These are phyloP conservation scores for Theobroma cacao DNA, from an alignment of 345 rosid genomes.

Conservation along the genomic window DNA sequence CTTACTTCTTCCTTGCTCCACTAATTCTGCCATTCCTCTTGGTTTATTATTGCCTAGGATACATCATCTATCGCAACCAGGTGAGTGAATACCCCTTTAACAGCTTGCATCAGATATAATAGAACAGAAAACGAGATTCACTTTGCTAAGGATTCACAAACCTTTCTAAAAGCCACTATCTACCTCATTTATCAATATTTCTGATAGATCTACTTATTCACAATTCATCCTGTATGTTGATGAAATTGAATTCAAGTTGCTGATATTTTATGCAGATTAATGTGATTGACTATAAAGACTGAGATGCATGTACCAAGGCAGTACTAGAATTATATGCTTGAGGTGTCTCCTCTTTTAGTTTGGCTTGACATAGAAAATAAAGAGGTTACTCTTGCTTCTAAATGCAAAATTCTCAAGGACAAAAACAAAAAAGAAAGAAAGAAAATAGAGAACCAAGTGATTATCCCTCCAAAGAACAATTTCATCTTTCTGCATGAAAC, in stretches of 20 bases:
- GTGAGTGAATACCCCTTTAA: constrained; percentile 31
- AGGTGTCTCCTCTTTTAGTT: background rate
- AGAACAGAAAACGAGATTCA: background rate
- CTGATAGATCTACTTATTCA: background rate
- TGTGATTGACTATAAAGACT: background rate
- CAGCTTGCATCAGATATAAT: background rate
- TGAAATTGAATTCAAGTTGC: background rate
- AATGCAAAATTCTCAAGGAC: background rate
- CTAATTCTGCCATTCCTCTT: constrained; percentile 84
- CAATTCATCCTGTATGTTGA: background rate
- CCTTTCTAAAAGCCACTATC: background rate
- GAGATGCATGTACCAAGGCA: background rate
- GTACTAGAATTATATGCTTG: background rate
- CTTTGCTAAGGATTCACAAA: background rate
- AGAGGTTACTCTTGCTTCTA: background rate
- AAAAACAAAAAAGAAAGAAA: background rate
- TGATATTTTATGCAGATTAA: background rate
- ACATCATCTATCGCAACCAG: constrained; percentile 88
- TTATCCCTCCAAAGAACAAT: background rate
- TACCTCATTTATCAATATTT: background rate
- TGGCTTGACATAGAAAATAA: background rate
- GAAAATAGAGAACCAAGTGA: background rate
- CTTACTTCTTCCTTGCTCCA: constrained; percentile 87
- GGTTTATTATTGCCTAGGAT: constrained; percentile 80
- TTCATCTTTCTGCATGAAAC: background rate